Base-by-base conservation (phyloP, 78 protist species). In the Dictyostelium purpureum region DNA sequence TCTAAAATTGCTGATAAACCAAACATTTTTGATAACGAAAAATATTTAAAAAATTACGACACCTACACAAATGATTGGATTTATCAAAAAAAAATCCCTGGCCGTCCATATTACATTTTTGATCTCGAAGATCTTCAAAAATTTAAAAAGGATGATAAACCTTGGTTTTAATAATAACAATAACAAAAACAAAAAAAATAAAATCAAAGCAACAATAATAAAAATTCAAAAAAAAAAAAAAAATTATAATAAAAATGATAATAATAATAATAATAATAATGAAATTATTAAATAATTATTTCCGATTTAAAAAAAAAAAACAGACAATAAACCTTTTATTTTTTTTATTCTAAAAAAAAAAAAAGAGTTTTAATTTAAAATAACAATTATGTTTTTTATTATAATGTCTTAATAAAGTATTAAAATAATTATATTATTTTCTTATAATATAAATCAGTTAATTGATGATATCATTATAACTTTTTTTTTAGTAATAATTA, bases 131-230 rank as follows among this genome's bases (percentile, higher is more conserved):
- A 61, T 31, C 5, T 61, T 31, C 31, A 35, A 14, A 61, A 28
- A 61, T 61, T 61, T 61, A 61, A 61, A 61, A 61, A 61, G 31
- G n/a, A n/a, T n/a, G 69, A 61, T 61, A 61, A 61, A 61, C 69
- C 69, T 31, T 61, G 69, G 69, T 61, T 9, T 9, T 61, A 61
- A 61, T 31, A 28, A 61, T 5, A 12, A 28, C 10, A 12, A 61
- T 10, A 9, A 31, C 14, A 59, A 28, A 10, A 59, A 1, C n/a
- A 59, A 28, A 28, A 59, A 19, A 59, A n/a, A 28, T 31, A 31
- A 56, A 56, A 11, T 24, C 19, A 56, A 56, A 56, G 21, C 16
- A 52, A 52, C 21, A 4, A 5, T 18, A 3, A 52, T 52, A 26
- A 21, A 52, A 52, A 52, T 52, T 18, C 11, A 51, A 21, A 52